phyloP scores from a whole-genome alignment of 306 rosid genomes.

The Quercus agrifolia region DNA sequence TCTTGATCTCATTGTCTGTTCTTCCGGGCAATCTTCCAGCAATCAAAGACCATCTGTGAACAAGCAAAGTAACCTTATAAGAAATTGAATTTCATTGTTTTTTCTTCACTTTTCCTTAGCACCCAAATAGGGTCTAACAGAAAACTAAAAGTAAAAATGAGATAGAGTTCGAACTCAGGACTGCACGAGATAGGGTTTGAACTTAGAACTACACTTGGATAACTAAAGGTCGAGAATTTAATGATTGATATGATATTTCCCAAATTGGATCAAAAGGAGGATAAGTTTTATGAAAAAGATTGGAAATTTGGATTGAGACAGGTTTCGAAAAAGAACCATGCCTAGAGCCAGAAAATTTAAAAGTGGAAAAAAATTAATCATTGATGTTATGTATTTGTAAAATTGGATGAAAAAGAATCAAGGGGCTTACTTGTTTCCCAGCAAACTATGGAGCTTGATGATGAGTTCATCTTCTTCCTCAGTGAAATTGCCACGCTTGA shows the following conservation, averaged over 20 bases:
- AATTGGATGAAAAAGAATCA: not conserved
- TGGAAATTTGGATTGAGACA: no score
- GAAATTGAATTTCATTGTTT: not conserved
- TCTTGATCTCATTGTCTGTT: constrained; percentile 72
- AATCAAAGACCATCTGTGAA: constrained; percentile 60
- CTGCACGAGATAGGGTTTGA: no score
- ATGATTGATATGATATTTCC: no score
- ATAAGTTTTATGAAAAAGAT: no score
- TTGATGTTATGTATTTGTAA: not conserved
- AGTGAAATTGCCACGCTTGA: constrained; percentile 72
- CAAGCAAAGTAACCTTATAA: not conserved
- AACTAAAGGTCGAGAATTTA: no score
- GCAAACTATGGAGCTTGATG: constrained; percentile 61
- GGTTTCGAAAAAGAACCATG: no score
- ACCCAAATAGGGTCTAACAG: not conserved
- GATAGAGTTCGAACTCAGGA: no score
- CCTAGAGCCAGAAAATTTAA: not conserved
- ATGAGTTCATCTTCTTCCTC: constrained; percentile 65
- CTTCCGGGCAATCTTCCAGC: constrained; percentile 72
- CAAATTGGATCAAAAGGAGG: no score
- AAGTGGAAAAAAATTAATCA: not conserved
- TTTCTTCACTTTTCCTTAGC: not conserved
- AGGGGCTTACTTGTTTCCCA: constrained; percentile 56
- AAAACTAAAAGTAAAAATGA: no score
- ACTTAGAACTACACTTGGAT: no score